A percentile compares a stretch with the other conserved stretches of the same genome.
Conservation (phyloP, 805 yeast species). For the Teunomyces gatunensis region DNA sequence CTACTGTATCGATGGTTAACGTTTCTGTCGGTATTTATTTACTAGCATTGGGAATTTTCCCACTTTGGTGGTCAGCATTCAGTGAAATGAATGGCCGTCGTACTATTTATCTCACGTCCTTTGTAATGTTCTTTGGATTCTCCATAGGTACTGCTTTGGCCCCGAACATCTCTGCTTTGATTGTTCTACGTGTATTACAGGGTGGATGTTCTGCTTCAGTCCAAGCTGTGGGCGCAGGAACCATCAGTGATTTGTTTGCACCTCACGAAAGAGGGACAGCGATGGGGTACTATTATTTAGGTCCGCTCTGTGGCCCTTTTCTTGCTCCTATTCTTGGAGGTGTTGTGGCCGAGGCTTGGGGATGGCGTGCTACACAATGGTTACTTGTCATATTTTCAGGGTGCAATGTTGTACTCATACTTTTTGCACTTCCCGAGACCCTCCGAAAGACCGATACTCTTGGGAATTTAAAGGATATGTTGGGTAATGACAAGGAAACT, state of each 20-base stretch:
- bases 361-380: constrained; percentile 92
- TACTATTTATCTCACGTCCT: constrained; percentile 67
- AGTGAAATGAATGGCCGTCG: constrained; percentile 77
- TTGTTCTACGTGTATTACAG: constrained; percentile 64
- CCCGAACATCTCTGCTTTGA: constrained; percentile 57
- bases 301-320: constrained; percentile 79
- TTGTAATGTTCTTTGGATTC: constrained; percentile 59
- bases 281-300: constrained; percentile 76
- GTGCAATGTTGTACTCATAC: constrained; percentile 44
- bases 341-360: constrained; percentile 64
- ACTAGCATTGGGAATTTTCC: constrained; percentile 71
- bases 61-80: constrained; percentile 85
- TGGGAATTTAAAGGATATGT: constrained; percentile 48
- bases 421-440: constrained; percentile 76
- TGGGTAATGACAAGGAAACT: constrained; percentile 18
- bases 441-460: constrained; percentile 60
- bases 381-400: constrained; percentile 69
- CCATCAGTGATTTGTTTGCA: constrained; percentile 69
- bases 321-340: constrained; percentile 80
- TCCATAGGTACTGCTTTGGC: constrained; percentile 71
- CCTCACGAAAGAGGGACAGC: constrained; percentile 73
- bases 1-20: constrained; percentile 62
- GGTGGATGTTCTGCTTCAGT: constrained; percentile 86
- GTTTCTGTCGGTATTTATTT: constrained; percentile 79
- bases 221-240: constrained; percentile 88